Base-by-base conservation (phyloP, 306 rosid genomes). In the Trifolium repens region DNA sequence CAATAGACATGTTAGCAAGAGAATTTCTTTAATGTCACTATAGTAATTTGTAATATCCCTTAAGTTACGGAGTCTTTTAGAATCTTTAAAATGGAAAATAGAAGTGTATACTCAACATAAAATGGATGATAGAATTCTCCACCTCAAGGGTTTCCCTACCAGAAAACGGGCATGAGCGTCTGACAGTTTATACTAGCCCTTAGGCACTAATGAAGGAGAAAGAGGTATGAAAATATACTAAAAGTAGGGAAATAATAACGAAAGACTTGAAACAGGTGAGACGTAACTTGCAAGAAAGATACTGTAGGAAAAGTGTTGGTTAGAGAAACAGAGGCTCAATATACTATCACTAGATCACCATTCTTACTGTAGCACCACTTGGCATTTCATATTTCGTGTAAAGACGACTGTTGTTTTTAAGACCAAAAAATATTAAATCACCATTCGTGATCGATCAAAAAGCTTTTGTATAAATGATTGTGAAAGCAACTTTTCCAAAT, bases 1-100 rank as follows among this genome's bases (percentile, higher is more conserved):
- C 65, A 54, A 17, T 66, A 27, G 11, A 55, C n/a, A 15, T 83
- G 58, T 79, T 27, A 54, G 69, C 67, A 53, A 34, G 72, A 68
- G 42, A 61, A 16, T 2, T 2, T 65, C 34, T 61, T 37, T 46
- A 13, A 15, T 4, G 52, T 46, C 16, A n/a, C n/a, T n/a, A n/a
- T n/a, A 40, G 27, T 9, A 24, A 24, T 67, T 52, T 61, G 44
- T 17, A 17, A 22, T 32, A 63, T 34, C 15, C 71, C 12, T 42
- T 19, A 4, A 10, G 22, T 72, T 57, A 42, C 24, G 40, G 12
- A 32, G 24, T 9, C 64, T 58, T 11, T 22, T 34, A 14, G 35
- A 24, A 24, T 57, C 62, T 57, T 57, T 10, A 26, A 57, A 57
- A 24, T 57, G 26, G 63, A 24, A 57, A 24, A 11, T 22, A 57